phyloP scores from a whole-genome alignment of 1,284 basidiomycete species.

The Apiotrichum gracile region DNA sequence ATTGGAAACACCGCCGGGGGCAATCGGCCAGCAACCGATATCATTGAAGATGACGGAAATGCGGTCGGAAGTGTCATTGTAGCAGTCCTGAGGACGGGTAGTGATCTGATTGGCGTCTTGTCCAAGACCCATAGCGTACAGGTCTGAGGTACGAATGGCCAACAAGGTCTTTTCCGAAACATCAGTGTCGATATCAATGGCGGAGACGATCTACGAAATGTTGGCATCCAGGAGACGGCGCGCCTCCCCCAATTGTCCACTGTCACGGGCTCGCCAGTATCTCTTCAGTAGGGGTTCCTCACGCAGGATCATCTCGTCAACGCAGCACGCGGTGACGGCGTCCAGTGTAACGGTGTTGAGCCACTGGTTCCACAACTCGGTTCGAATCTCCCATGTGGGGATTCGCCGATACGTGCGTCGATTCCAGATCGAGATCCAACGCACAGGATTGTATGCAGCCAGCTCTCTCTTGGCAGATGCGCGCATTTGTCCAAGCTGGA shows the following conservation, averaged over 20 bases:
- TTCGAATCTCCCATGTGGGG: constrained; percentile 7
- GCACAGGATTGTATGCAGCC: background rate
- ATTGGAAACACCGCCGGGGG: constrained; percentile 11
- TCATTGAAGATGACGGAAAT: constrained; percentile 13
- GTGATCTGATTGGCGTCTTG: constrained; percentile 7
- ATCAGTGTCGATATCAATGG: constrained; percentile 11
- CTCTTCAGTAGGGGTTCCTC: constrained; percentile 4
- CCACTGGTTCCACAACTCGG: constrained; percentile 12
- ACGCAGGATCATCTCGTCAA: constrained; percentile 12
- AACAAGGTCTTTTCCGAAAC: constrained; percentile 7
- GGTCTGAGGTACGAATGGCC: constrained; percentile 9
- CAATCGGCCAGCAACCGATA: constrained; percentile 11
- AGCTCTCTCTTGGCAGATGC: background rate
- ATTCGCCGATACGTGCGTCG: constrained; percentile 1
- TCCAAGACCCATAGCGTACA: constrained; percentile 13
- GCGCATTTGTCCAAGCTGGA: constrained; percentile 5
- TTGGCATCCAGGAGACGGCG: constrained; percentile 3
- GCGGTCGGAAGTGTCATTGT: constrained; percentile 8
- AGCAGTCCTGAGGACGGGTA: constrained; percentile 11
- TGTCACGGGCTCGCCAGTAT: constrained; percentile 11
- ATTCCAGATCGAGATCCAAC: background rate
- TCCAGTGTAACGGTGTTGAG: constrained; percentile 2
- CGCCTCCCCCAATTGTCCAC: constrained; percentile 2
- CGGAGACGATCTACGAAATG: constrained; percentile 7
- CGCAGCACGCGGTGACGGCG: constrained; percentile 9